A percentile compares a stretch with the other conserved stretches of the same genome.
phyloP scores from a whole-genome alignment of 2,329 filamentous ascomycete genomes.

The Trichoderma sp. region DNA sequence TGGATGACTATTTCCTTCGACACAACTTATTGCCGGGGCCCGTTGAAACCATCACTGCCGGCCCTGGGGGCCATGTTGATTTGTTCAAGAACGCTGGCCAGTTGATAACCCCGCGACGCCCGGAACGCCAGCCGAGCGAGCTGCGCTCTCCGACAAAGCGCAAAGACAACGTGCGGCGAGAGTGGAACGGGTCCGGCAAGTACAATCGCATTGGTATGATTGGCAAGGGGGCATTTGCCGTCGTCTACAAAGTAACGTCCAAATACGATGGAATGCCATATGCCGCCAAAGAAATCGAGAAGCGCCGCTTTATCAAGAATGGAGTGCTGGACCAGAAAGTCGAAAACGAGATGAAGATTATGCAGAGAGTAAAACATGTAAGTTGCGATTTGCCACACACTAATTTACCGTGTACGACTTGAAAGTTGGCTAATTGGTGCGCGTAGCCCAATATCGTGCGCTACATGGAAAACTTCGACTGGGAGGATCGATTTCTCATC shows the following conservation, averaged over 20 bases:
- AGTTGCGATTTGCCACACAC: conserved; percentile 39
- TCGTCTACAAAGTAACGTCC: conserved; percentile 85
- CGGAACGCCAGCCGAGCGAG: conserved; percentile 14
- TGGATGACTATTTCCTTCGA: conserved; percentile 64
- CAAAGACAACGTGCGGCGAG: conserved; percentile 48
- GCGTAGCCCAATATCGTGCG: conserved; percentile 80
- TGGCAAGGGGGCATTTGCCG: conserved; percentile 93
- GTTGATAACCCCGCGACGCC: neutral
- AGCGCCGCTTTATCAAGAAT: conserved; percentile 90
- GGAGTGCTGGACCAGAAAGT: conserved; percentile 87
- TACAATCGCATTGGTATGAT: conserved; percentile 84
- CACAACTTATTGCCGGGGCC: conserved; percentile 39
- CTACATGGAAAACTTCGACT: conserved; percentile 86
- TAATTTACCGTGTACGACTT: conserved; percentile 26
- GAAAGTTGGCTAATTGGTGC: neutral
- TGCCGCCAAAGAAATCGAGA: conserved; percentile 94
- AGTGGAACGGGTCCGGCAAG: conserved; percentile 79
- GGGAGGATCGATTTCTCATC: conserved; percentile 81
- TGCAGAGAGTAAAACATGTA: conserved; percentile 82
- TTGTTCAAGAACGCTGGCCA: conserved; percentile 35
- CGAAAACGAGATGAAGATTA: conserved; percentile 96
- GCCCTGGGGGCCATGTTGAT: conserved; percentile 49
- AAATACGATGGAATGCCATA: conserved; percentile 81
- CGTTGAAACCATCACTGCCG: conserved; percentile 47
- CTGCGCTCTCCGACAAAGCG: conserved; percentile 30